Evolutionary conservation across 2,329 filamentous ascomycete species (phyloP).

Genomic region (Colletotrichum noveboracense): DNA sequence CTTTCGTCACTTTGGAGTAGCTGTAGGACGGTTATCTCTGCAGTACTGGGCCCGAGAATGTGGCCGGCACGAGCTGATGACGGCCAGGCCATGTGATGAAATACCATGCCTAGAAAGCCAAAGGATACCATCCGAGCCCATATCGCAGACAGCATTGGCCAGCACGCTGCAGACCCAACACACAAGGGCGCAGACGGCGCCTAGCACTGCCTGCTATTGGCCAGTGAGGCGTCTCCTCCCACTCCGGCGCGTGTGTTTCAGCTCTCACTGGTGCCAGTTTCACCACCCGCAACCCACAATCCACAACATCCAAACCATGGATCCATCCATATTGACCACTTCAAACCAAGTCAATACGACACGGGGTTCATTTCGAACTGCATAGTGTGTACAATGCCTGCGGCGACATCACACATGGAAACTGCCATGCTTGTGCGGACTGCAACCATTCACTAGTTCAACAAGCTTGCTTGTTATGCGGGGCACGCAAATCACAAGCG

Average conservation of each 20-base stretch:
- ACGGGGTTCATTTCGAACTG: not conserved
- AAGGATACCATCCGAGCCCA: not conserved
- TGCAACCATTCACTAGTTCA: not conserved
- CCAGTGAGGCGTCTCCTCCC: slow-evolving; percentile 9
- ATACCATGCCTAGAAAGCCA: not conserved
- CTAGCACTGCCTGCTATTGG: slow-evolving; percentile 34
- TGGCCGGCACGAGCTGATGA: not conserved
- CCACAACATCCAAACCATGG: not conserved
- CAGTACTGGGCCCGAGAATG: not conserved
- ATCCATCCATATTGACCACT: not conserved
- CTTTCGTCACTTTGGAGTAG: not conserved
- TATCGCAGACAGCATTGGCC: not conserved
- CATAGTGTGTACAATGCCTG: not conserved
- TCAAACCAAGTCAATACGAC: not conserved
- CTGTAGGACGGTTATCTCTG: not conserved
- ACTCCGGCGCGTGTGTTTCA: slow-evolving; percentile 33
- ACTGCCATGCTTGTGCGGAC: not conserved
- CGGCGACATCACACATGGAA: not conserved
- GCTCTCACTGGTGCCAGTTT: slow-evolving; percentile 29
- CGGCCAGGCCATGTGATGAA: not conserved
- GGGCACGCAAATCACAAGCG: not conserved
- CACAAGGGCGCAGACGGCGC: slow-evolving; percentile 24
- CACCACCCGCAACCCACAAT: slow-evolving; percentile 23
- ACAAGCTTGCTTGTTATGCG: not conserved
- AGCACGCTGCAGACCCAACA: slow-evolving; percentile 6